These are phyloP conservation scores for Starmerella cellae DNA, from an alignment of 805 yeast genomes.

Conservation along the genomic window DNA sequence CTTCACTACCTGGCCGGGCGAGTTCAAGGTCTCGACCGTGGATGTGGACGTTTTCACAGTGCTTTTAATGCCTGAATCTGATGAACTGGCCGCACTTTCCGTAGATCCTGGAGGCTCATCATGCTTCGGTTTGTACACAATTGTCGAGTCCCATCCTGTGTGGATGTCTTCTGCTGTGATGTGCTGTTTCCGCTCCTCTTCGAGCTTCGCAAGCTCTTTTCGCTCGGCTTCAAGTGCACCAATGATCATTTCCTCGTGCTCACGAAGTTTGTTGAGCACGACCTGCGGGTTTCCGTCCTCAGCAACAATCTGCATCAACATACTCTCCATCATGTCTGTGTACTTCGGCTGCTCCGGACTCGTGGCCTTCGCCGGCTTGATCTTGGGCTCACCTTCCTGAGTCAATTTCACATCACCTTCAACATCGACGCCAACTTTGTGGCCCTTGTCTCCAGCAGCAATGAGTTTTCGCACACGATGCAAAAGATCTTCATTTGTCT, in stretches of 20 bases:
- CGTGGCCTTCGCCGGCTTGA: constrained; percentile 22
- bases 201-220: constrained; percentile 51
- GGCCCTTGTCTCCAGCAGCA: constrained; percentile 29
- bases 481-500: constrained; percentile 68
- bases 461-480: constrained; percentile 57
- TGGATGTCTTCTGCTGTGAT: constrained; percentile 84
- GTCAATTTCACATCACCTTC: constrained; percentile 20
- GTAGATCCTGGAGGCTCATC: no score
- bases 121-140: constrained; percentile 49
- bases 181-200: constrained; percentile 56
- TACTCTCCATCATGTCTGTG: constrained; percentile 85
- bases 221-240: constrained; percentile 53
- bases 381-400: constrained; percentile 23
- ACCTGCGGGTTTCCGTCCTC: constrained; percentile 36
- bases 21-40: constrained; percentile 28
- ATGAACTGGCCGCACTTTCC: background rate
- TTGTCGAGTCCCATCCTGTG: constrained; percentile 81
- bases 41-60: constrained; percentile 18
- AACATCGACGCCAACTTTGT: constrained; percentile 20
- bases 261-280: constrained; percentile 32
- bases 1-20: background rate
- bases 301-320: constrained; percentile 59
- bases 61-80: background rate
- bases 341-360: constrained; percentile 38
- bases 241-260: constrained; percentile 41